These are phyloP conservation scores for Scedosporium boydii DNA, from an alignment of 2,329 filamentous ascomycete genomes.

Conservation along the genomic window DNA sequence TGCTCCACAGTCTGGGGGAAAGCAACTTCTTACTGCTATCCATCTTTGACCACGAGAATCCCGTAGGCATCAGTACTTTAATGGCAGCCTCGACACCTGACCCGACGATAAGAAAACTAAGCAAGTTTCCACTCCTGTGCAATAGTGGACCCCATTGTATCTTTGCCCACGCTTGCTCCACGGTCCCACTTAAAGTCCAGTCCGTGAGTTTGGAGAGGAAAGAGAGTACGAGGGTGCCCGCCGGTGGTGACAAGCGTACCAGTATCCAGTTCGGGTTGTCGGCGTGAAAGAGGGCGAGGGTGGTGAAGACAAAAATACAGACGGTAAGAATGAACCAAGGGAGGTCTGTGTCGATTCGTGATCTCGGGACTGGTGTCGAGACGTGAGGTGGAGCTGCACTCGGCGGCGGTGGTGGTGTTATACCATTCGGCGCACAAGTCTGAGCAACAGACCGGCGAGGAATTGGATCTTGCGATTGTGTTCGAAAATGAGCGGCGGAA, in stretches of 20 bases:
- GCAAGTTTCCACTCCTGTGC: background rate
- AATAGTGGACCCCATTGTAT: background rate
- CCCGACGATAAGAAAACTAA: background rate
- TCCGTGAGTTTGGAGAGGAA: constrained; percentile 8
- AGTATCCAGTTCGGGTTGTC: background rate
- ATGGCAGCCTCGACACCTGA: background rate
- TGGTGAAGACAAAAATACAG: background rate
- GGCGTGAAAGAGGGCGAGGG: background rate
- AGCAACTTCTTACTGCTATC: background rate
- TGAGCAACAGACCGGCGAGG: no score
- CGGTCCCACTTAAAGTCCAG: background rate
- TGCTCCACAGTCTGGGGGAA: background rate
- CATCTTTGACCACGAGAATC: background rate
- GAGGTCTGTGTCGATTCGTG: background rate
- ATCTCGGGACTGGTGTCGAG: no score
- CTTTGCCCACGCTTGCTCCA: background rate
- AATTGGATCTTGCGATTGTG: no score
- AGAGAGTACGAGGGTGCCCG: constrained; percentile 8
- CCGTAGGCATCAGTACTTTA: background rate
- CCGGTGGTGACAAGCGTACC: background rate
- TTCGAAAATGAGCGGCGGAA: no score
- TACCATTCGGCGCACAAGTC: no score
- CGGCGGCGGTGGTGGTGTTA: no score
- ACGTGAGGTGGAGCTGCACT: no score
- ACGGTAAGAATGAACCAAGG: background rate